Evolutionary conservation across 2,329 filamentous ascomycete genomes (phyloP), one percentile per base, ranked within the genome.

Genomic region (Taxawa tesnikishii): DNA sequence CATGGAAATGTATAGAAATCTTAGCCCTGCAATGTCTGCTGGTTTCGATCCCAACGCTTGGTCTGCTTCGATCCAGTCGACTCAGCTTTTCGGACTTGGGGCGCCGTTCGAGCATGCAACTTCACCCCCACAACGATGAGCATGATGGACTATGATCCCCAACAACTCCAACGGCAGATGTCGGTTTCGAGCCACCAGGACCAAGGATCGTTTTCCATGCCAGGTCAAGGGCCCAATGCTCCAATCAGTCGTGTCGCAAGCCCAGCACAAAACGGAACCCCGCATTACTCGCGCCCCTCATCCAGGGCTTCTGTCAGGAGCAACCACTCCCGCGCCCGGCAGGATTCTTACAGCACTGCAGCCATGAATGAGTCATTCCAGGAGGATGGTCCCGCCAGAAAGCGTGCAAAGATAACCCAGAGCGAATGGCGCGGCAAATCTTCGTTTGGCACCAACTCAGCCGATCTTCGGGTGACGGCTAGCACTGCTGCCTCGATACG

Each of bases 401-500:
- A 94, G 58, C 72, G 87, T 46, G 85, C 78, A 19, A 90, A 83
- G 49, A 73, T 79, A 15, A 83, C 75, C 13, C 73, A 79, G 49
- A 72, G 78, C 9, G 74, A 81, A 40, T 79, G 76, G 59, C 75
- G 75, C n/a, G 75, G 77, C 31, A 79, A 73, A 43, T 72, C 68
- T 39, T 74, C 73, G 14, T 81, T 94, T 46, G 81, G 79, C 31
- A 68, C 73, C 24, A 76, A 75, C 17, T 47, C 49, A 3, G 72
- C 76, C 7, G 84, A 90, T 29, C 64, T 96, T 15, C 73, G 87
- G 29, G 84, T 94, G n/a, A 79, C 83, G 38, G 88, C 88, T 28
- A 93, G 84, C 51, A 93, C 83, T 11, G 80, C 87, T 27, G 83
- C 84, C 26, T 94, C 87, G 4, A 68, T 96, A 37, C 80, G 88